These are phyloP conservation scores for Volutella citrinella DNA, from an alignment of 2,329 filamentous ascomycete species.

Conservation along the genomic window DNA sequence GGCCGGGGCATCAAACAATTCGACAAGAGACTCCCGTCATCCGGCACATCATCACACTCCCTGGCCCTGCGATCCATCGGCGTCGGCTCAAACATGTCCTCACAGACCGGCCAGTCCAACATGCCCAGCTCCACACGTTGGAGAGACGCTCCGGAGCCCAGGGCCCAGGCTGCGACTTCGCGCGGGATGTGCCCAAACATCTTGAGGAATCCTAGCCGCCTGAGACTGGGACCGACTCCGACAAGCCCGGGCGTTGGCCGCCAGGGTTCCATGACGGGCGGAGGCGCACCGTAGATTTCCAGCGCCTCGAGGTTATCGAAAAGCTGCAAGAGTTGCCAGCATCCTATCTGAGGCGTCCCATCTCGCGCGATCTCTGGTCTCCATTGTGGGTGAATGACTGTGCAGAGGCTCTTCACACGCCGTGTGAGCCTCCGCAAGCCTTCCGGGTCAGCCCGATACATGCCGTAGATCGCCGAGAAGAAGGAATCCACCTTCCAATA, in stretches of 20 bases:
- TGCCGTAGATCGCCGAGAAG: no score
- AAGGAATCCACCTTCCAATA: slow-evolving; percentile 3
- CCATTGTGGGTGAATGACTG: slow-evolving; percentile 1
- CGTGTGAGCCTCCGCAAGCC: background rate
- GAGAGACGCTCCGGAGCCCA: slow-evolving; percentile 1
- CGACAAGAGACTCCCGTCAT: background rate
- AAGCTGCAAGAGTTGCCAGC: slow-evolving; percentile 12
- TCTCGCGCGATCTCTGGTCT: no score
- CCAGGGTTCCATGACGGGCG: background rate
- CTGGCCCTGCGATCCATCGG: background rate
- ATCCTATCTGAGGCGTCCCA: no score
- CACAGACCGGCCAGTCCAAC: slow-evolving; percentile 6
- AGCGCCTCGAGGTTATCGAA: slow-evolving; percentile 12
- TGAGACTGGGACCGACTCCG: slow-evolving; percentile 3
- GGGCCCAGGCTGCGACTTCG: slow-evolving; percentile 4
- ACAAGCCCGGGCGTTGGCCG: background rate
- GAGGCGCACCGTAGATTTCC: slow-evolving; percentile 8
- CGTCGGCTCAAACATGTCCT: background rate
- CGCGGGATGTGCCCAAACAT: slow-evolving; percentile 13
- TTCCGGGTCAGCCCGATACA: background rate
- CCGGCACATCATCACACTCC: background rate
- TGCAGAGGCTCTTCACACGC: slow-evolving; percentile 12
- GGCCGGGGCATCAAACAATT: slow-evolving; percentile 6
- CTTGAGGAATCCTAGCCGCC: slow-evolving; percentile 11
- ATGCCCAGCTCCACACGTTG: slow-evolving; percentile 15